Evolutionary conservation across 371 early-diverging fungal species (phyloP), one percentile per base, ranked within the genome.

Genomic region (Rhizomucor pusillus): DNA sequence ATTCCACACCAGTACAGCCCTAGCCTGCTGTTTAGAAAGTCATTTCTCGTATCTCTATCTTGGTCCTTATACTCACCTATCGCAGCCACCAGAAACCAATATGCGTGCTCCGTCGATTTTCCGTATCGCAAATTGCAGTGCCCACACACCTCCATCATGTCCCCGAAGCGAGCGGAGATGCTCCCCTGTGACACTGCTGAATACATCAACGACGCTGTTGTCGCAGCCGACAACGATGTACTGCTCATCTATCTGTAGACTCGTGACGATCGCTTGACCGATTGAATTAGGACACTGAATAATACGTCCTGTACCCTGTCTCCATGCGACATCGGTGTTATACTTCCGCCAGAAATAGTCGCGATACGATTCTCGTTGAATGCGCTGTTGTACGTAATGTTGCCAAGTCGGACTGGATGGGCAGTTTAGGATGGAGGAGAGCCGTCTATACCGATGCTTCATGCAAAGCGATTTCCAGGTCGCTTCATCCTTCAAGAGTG

Each of bases 71-170:
- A 10, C 35, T 60, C 39, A 87, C 81, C 87, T 83, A 64, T 92
- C 92, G 48, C 87, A 90, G 20, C 89, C 88, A 34, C 91, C 91
- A 12, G 86, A 86, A 7, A 89, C 87, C 33, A 91, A 66, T 78
- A 87, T 64, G 60, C 86, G 71, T n/a, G n/a, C n/a, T n/a, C n/a
- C n/a, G 47, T 88, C 82, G 88, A 34, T 78, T 82, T 65, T 62
- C 52, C 52, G 64, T 56, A 59, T 59, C 44, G 86, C 83, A 60
- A 81, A 91, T 62, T 91, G 90, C 43, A 96, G 78, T 13, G 94
- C 90, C 97, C 97, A 96, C 1, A 97, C 93, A 39, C 97, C 95
- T 14, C 95, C 95, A 46, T 84, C 85, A 71, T 96, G 97, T 1
- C 95, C 95, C 39, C 77, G 76, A 13, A 95, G 71, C 16, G 84